Percentiles rank a stretch among this genome's conserved stretches.
phyloP scores from a whole-genome alignment of 257 asterid genomes.

The Coffea canephora region DNA sequence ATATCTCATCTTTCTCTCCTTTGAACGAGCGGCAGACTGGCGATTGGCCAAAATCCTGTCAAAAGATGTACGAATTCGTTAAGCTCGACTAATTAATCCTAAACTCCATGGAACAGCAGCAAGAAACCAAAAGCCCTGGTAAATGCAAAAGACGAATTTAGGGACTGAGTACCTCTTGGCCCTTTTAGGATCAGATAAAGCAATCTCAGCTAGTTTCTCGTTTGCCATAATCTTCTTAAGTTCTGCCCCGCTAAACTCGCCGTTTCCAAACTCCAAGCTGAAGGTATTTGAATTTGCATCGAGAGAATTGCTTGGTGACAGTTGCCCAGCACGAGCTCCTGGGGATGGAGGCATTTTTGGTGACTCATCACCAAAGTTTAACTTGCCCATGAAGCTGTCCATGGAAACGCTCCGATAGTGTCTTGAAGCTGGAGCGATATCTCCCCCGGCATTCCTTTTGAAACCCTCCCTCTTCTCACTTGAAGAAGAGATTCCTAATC shows the following conservation, averaged over 20 bases:
- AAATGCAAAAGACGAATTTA: background rate
- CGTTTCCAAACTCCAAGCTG: conserved; percentile 60
- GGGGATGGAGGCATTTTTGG: conserved; percentile 71
- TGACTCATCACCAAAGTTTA: conserved; percentile 66
- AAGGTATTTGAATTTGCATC: conserved; percentile 45
- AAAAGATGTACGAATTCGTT: conserved; percentile 8
- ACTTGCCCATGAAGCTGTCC: conserved; percentile 85
- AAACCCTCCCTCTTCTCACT: conserved; percentile 60
- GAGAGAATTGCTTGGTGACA: conserved; percentile 45
- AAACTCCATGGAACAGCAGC: conserved; percentile 1
- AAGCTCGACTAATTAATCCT: background rate
- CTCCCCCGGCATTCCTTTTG: conserved; percentile 71
- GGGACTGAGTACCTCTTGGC: conserved; percentile 49
- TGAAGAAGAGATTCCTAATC: conserved; percentile 24
- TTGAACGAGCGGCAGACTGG: conserved; percentile 75
- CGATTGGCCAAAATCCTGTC: conserved; percentile 69
- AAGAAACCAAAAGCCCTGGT: background rate
- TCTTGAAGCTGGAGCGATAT: conserved; percentile 69
- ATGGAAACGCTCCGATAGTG: conserved; percentile 85
- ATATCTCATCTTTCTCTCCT: conserved; percentile 70
- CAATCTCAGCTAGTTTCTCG: conserved; percentile 68
- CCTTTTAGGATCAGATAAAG: conserved; percentile 61
- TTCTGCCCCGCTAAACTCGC: conserved; percentile 64
- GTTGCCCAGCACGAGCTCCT: conserved; percentile 53
- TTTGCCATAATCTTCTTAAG: conserved; percentile 65